phyloP scores from a whole-genome alignment of 108 stramenopile genomes.

The Nannochloropsis oceanica region DNA sequence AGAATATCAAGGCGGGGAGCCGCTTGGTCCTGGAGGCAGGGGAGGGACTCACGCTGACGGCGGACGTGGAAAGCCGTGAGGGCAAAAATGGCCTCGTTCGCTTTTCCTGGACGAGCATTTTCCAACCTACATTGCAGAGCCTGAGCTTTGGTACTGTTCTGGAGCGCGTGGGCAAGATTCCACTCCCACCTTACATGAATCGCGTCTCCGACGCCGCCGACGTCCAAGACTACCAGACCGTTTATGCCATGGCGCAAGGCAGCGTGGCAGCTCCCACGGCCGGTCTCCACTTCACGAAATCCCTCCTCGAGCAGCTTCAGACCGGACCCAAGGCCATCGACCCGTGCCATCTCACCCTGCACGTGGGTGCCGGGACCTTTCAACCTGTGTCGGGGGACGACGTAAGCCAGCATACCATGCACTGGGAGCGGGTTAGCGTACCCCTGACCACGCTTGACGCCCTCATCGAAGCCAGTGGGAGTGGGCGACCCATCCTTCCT shows the following conservation, averaged over 20 bases:
- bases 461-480: slow-evolving; percentile 24
- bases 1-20: neutral
- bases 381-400: slow-evolving; percentile 31
- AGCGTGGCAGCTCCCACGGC: slow-evolving; percentile 50
- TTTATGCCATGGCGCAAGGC: slow-evolving; percentile 38
- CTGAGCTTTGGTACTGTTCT: slow-evolving; percentile 22
- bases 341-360: slow-evolving; percentile 26
- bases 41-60: neutral
- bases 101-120: neutral
- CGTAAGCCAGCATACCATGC: slow-evolving; percentile 42
- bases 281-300: slow-evolving; percentile 42
- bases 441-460: slow-evolving; percentile 20
- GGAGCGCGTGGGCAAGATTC: slow-evolving; percentile 23
- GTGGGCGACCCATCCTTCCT: slow-evolving; percentile 25
- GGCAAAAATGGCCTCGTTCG: neutral
- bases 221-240: slow-evolving; percentile 37
- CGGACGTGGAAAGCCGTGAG: neutral
- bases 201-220: slow-evolving; percentile 28
- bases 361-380: slow-evolving; percentile 49
- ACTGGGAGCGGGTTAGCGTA: slow-evolving; percentile 39
- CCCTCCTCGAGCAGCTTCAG: slow-evolving; percentile 21
- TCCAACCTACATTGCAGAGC: neutral
- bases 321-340: neutral
- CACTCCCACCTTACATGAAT: slow-evolving; percentile 46
- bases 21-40: neutral